These are phyloP conservation scores for Gentiana dahurica DNA, from an alignment of 257 asterid genomes.

Conservation along the genomic window DNA sequence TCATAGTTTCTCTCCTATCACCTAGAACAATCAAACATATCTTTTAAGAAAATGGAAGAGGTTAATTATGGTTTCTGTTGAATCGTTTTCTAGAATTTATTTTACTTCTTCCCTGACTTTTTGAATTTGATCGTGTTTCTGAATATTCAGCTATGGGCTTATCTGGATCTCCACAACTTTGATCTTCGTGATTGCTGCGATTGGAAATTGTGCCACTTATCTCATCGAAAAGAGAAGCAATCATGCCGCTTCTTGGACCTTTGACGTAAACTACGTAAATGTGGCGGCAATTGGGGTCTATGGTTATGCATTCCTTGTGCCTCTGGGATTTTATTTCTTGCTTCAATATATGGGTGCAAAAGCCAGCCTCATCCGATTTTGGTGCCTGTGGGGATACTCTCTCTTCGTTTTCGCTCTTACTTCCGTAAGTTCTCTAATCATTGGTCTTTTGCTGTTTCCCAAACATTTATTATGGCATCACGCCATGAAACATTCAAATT, in stretches of 20 bases:
- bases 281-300: constrained; percentile 72
- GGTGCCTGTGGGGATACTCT: constrained; percentile 99
- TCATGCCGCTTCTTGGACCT: constrained; percentile 42
- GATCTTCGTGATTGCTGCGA: constrained; percentile 67
- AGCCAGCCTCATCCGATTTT: constrained; percentile 82
- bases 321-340: constrained; percentile 83
- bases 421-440: constrained; percentile 48
- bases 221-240: constrained; percentile 53
- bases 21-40: no score
- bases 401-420: constrained; percentile 70
- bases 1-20: no score
- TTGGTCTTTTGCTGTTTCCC: no score
- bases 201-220: constrained; percentile 88
- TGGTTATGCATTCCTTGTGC: constrained; percentile 84
- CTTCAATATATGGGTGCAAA: constrained; percentile 71
- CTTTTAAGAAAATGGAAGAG: no score
- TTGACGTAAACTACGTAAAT: constrained; percentile 73
- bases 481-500: no score
- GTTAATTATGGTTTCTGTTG: no score
- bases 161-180: constrained; percentile 94
- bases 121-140: constrained; percentile 5
- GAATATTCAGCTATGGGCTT: constrained; percentile 65
- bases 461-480: no score
- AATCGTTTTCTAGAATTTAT: neutral
- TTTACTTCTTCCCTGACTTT: constrained; percentile 2